Evolutionary conservation across 257 asterid genomes (phyloP).

Genomic region (Lantana camara): DNA sequence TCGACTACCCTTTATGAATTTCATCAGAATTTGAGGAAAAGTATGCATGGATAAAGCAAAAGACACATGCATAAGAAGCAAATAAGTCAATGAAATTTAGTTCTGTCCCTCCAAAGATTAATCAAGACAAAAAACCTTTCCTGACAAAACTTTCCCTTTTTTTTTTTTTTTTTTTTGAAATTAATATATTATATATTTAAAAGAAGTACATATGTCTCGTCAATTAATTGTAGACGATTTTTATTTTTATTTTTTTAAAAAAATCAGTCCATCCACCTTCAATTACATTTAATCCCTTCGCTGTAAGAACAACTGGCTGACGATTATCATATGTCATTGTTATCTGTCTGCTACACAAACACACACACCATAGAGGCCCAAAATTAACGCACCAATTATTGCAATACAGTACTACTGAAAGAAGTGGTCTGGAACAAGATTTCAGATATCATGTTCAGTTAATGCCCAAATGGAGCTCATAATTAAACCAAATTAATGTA

Average conservation of each 20-base stretch:
- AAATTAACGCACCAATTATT: not conserved
- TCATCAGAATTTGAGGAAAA: conserved; percentile 31
- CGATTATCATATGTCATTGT: not conserved
- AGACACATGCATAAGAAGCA: conserved; percentile 25
- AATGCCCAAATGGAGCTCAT: conserved; percentile 20
- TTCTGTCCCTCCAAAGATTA: not conserved
- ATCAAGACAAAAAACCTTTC: conserved; percentile 18
- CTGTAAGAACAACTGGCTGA: no score
- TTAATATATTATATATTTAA: not conserved
- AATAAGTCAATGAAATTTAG: conserved; percentile 15
- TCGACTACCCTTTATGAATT: conserved; percentile 32
- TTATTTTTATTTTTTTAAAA: no score
- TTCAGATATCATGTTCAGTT: no score
- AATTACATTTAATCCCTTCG: no score
- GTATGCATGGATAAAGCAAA: conserved; percentile 35
- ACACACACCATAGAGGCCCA: not conserved
- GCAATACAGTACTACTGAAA: not conserved
- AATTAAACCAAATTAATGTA: not conserved
- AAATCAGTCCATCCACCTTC: no score
- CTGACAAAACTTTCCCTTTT: not conserved
- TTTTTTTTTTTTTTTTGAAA: not conserved
- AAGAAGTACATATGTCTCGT: not conserved
- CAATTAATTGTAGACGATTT: not conserved
- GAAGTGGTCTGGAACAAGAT: no score
- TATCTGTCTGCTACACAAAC: not conserved